Base-by-base conservation (phyloP, 2,329 filamentous ascomycete species). In the Nannizziopsis barbatae region DNA sequence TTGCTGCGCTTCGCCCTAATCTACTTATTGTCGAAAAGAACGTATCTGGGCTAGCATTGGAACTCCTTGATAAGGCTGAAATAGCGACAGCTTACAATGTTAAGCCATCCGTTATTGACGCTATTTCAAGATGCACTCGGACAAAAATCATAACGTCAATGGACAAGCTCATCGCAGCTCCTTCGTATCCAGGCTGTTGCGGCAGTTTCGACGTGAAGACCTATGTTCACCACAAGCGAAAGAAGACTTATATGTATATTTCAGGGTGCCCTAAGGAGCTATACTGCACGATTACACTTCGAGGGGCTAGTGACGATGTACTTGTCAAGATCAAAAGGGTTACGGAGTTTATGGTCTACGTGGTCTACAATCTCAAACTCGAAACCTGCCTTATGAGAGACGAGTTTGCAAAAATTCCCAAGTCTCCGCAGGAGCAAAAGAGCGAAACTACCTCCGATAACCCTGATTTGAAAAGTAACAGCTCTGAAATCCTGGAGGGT, bases 341-440 rank as follows among this genome's bases (percentile, higher is more conserved):
- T 56, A 92, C 90, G 9, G 92, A 98, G 62, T 96, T 98, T 62
- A 95, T 98, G 90, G 84, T 93, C 33, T 98, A 96, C 57, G 93
- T 98, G 15, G 89, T 96, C 10, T 98, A 98, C 67, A 98, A 95
- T 58, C 74, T 98, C 46, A 95, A 94, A 62, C 75, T 98, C 11
- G 92, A 98, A 67, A 95, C 92, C 1, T 95, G 86, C 57, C 72
- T 98, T 40, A 86, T 98, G 76, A 79, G 86, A 45, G 92, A 98
- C 63, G 89, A 94, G 58, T 94, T 87, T 57, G 84, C 94, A 12
- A 79, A 89, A 53, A 83, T 93, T 17, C 88, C 88, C 20, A 52
- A 50, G 33, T 54, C 45, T 17, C 14, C 53, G 11, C 17, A 45
- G 7, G 51, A 56, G 4, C 52, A 54, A 22, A 30, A 42, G 22